Conservation (phyloP, 306 rosid species). For the Clitoria ternatea region DNA sequence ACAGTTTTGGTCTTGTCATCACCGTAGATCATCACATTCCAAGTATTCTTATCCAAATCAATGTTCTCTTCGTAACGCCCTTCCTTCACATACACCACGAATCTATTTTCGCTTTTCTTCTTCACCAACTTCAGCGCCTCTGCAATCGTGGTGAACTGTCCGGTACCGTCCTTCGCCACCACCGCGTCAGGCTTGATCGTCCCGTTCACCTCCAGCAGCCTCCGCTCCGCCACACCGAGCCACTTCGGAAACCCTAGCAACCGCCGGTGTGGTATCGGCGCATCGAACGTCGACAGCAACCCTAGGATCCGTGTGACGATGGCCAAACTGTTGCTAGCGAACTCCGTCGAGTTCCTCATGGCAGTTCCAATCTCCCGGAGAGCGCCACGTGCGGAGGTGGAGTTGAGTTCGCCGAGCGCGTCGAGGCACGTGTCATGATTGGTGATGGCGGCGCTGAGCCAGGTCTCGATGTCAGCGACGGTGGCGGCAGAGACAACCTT, state of each 20-base stretch:
- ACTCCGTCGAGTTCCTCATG: slow-evolving; percentile 67
- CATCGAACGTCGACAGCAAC: slow-evolving; percentile 33
- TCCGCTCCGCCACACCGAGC: slow-evolving; percentile 64
- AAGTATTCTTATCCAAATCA: slow-evolving; percentile 57
- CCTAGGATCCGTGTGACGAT: slow-evolving; percentile 55
- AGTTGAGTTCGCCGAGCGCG: slow-evolving; percentile 53
- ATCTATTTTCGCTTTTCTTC: slow-evolving; percentile 56
- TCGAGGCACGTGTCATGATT: slow-evolving; percentile 85
- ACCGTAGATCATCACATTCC: slow-evolving; percentile 90
- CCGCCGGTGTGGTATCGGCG: slow-evolving; percentile 57
- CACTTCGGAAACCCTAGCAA: slow-evolving; percentile 66
- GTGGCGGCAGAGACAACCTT: slow-evolving; percentile 30
- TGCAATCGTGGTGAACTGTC: slow-evolving; percentile 37
- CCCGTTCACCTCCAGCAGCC: slow-evolving; percentile 39
- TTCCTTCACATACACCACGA: slow-evolving; percentile 64
- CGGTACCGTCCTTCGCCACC: slow-evolving; percentile 80
- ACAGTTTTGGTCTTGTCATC: slow-evolving; percentile 71
- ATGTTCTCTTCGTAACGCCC: slow-evolving; percentile 75
- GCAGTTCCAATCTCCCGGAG: slow-evolving; percentile 12
- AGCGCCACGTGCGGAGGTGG: slow-evolving; percentile 21
- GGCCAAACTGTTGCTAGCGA: slow-evolving; percentile 78
- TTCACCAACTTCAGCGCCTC: slow-evolving; percentile 54
- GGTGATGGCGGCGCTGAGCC: slow-evolving; percentile 76
- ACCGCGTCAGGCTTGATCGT: slow-evolving; percentile 32
- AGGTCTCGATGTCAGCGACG: slow-evolving; percentile 48